Evolutionary conservation across 2,329 filamentous ascomycete genomes (phyloP), one percentile per base, ranked within the genome.

Genomic region (Sporothrix protearum): DNA sequence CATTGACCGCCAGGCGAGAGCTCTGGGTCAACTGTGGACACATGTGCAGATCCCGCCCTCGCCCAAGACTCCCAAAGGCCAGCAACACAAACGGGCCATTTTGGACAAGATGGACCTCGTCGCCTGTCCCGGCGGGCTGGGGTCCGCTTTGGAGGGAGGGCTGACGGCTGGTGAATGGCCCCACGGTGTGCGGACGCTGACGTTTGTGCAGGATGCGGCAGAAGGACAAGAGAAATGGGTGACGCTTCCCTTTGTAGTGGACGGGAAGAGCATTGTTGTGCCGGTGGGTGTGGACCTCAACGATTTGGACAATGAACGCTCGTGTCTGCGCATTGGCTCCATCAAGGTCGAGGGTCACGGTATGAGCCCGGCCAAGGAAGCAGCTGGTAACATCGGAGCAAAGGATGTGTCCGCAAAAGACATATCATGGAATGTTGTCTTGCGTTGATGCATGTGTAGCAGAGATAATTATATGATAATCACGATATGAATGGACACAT

Each of bases 11-110:
- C 84, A 87, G 5, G 82, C 87, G 68, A 84, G 85, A 9, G 89
- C 90, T 0, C 81, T 95, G 16, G 89, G 89, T 0, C 82, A 87
- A 4, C 79, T 92, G 6, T 96, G 92, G 92, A 90, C 82, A 69
- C 76, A 76, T 59, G 77, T 79, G 59, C 28, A 42, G 39, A 53
- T 33, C 16, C 39, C 9, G 0, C n/a, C 28, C 1, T 47, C 33
- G 47, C 12, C 10, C 3, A 36, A 51, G 61, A 25, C 64, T 16
- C 14, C 51, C 7, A 25, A 28, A 2, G 25, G 36, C 6, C 59
- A 33, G 7, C n/a, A n/a, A 28, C 7, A 1, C n/a, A 81, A 79
- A 74, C 79, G 83, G 28, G 74, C 84, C 10, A 81, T 86, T 53
- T 73, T 86, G 5, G 77, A 80, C 30, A 78, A 80, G 14, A 74